Base-by-base conservation (phyloP, 2,329 filamentous ascomycete genomes). In the Sordariomycetes sp. region DNA sequence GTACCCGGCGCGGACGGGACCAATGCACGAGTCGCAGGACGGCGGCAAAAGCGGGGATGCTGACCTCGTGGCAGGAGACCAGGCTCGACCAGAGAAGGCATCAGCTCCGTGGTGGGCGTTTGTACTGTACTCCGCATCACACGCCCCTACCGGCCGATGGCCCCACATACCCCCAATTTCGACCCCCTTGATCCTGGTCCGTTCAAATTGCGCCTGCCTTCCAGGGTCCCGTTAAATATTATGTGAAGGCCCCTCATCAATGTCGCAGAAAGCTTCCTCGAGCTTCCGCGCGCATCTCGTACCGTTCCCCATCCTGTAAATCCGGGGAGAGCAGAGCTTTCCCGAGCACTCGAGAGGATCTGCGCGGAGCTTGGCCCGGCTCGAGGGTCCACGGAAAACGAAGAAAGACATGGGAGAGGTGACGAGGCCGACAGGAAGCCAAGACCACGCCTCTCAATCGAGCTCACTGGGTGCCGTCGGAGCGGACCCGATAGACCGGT, bases 261-360 rank as follows among this genome's bases (percentile, higher is more conserved):
- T 51, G 42, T 50, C 22, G 35, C 42, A 50, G 54, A 48, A 56
- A 56, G 54, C 54, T 51, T 56, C 25, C 24, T n/a, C 34, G 36
- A 48, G 53, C 53, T 55, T 55, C n/a, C 53, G 35, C 42, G 53
- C 32, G 54, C 50, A 56, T 50, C 51, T 56, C 53, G 25, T 36
- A 36, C 53, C 24, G 12, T 32, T 24, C 54, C 42, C 25, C 25
- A 22, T 22, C 15, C 54, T 35, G 24, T 56, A 36, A 48, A 54
- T n/a, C n/a, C 39, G n/a, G n/a, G 42, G 24, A 28, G 17, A 51
- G 42, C 24, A 42, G 25, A 36, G 32, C 32, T 36, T 25, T 24
- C 34, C 54, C 39, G 54, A 56, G 54, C 34, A 48, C 36, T 32
- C 45, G 10, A 12, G 45, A 50, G 45, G n/a, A 20, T 50, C 13